phyloP scores from a whole-genome alignment of 23 red algal genomes.

The Gracilaria vermiculophylla region DNA sequence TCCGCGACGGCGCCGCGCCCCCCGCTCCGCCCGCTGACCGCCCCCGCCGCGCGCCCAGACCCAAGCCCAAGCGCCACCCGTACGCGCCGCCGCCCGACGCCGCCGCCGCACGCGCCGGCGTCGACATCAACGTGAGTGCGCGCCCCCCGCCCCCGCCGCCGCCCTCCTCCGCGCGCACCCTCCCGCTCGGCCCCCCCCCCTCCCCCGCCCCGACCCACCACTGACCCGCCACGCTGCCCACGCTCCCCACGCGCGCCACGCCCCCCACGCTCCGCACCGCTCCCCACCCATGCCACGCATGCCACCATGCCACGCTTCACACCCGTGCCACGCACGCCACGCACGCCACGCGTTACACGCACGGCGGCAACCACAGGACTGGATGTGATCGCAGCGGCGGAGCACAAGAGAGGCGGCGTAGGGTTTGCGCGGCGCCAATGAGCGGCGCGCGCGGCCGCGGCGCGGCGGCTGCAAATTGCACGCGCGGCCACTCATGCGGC shows the following conservation, averaged over 20 bases:
- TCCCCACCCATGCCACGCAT: too few species aligned
- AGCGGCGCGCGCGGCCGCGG: not conserved
- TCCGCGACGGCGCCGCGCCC: not conserved
- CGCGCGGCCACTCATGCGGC: too few species aligned
- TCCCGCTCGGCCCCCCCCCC: too few species aligned
- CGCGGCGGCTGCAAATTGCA: too few species aligned
- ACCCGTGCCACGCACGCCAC: not conserved
- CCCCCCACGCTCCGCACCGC: too few species aligned
- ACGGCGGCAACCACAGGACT: not conserved
- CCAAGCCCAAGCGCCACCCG: too few species aligned
- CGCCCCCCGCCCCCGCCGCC: not conserved
- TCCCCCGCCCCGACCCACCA: not conserved
- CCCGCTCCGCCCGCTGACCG: too few species aligned
- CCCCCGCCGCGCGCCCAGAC: too few species aligned
- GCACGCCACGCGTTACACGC: too few species aligned
- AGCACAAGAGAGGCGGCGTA: not conserved
- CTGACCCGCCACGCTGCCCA: not conserved
- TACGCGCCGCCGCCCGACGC: too few species aligned
- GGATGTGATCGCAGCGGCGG: not conserved
- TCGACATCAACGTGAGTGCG: not conserved
- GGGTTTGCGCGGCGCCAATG: not conserved
- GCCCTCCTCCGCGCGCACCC: too few species aligned
- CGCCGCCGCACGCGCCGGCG: too few species aligned
- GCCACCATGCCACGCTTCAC: not conserved
- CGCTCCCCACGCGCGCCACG: not conserved